A percentile compares a stretch with the other conserved stretches of the same genome.
These are phyloP conservation scores for Arxiozyma bovina DNA, from an alignment of 1,139 yeast genomes.

Conservation along the genomic window DNA sequence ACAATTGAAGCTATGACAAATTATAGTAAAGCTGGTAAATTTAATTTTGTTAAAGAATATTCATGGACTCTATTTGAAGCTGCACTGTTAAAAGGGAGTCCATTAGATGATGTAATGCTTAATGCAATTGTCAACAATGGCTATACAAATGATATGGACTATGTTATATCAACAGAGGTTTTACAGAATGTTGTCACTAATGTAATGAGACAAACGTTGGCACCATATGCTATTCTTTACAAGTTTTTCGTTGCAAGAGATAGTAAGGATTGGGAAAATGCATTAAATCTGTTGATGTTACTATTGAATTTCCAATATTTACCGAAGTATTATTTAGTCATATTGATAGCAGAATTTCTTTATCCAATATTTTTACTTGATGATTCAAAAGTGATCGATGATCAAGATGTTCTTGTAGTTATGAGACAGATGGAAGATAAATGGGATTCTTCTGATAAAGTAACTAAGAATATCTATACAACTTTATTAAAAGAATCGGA, in stretches of 20 bases:
- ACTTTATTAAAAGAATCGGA: conserved; percentile 6
- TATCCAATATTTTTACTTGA: conserved; percentile 24
- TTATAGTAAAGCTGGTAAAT: conserved; percentile 59
- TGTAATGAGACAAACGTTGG: conserved; percentile 52
- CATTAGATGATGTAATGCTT: conserved; percentile 47
- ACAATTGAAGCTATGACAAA: conserved; percentile 57
- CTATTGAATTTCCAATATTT: conserved; percentile 57
- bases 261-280: conserved; percentile 25
- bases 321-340: conserved; percentile 45
- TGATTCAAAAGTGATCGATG: conserved; percentile 12
- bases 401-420: conserved; percentile 16
- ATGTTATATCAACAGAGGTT: conserved; percentile 23
- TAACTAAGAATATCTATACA: conserved; percentile 14
- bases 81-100: conserved; percentile 44
- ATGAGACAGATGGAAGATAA: conserved; percentile 22
- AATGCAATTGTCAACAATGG: conserved; percentile 38
- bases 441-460: conserved; percentile 17
- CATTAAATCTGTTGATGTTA: conserved; percentile 38
- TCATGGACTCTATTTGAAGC: conserved; percentile 54
- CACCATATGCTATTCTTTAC: conserved; percentile 64
- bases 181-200: conserved; percentile 36
- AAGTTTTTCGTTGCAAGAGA: conserved; percentile 37
- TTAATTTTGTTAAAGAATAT: conserved; percentile 34
- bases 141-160: conserved; percentile 19
- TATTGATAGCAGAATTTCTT: conserved; percentile 22